Base-by-base conservation (phyloP, 441 rosid genomes). In the Corymbia citriodora region DNA sequence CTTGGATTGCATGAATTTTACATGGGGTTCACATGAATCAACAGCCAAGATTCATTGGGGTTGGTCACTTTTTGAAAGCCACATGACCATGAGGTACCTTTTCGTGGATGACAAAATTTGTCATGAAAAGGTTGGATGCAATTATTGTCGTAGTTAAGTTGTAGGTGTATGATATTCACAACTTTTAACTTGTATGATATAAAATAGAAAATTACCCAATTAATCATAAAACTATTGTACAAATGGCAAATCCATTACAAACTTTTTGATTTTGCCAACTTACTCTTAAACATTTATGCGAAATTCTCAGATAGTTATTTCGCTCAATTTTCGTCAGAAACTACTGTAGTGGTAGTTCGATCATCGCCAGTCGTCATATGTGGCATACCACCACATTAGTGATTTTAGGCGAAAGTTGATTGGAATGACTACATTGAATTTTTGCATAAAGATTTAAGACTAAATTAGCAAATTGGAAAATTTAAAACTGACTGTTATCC, bases 331-430 rank as follows among this genome's bases (percentile, higher is more conserved):
- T 57, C 3, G 1, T 57, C 2, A 57, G 23, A 57, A 57, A 10
- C 0, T 1, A 0, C 4, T 29, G 0, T 6, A 4, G 17, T 29
- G 33, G 3, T 29, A 63, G 33, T 29, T 2, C 4, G 27, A 63
- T 29, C 9, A 1, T 3, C 0, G 9, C 70, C 0, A 13, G 4
- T 14, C 0, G 4, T 29, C 4, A 1, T 63, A 63, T 29, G 33
- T 63, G 70, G 31, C 70, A 63, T 6, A 63, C 2, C 7, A 0
- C 2, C 1, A 29, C 15, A 2, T 52, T 2, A 52, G 5, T 52
- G 54, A 52, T 52, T 52, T 52, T 2, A 12, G 15, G 0, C 2
- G 4, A 61, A 63, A 29, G 29, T 29, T 63, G 33, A 13, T 0
- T 0, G 0, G 2, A 63, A 63, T 12, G 17, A 63, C 17, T 13